Base-by-base conservation (phyloP, 257 asterid genomes). In the Cordia subcordata region DNA sequence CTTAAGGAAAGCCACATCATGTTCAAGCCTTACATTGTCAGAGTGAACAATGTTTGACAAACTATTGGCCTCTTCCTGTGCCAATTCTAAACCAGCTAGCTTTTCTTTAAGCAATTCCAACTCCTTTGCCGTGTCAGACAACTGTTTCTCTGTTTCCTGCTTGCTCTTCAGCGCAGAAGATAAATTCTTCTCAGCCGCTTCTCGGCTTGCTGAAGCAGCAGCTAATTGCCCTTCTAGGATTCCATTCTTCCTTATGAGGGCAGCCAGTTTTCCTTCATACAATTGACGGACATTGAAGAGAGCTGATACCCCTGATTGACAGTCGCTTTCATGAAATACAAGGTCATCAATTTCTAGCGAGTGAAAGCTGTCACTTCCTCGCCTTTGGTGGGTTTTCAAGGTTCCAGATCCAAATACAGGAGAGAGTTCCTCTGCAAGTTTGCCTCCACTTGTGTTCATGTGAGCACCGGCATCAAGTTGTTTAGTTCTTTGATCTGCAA, bases 1-100 rank as follows among this genome's bases (percentile, higher is more conserved):
- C 79, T 89, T 88, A 0, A 86, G 94, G 73, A 86, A 93, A 72
- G 99, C 97, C 69, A 89, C 90, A 10, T 93, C 97, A 58, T 89
- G 99, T 78, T 93, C 99, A 38, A 93, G 97, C 75, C 97, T 77
- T 17, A 89, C 96, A 42, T 89, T 93, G 72, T 93, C 99, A 37
- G 97, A 86, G 75, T 93, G 99, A 64, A 93, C 97, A 14, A 89
- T 89, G 64, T 89, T 93, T 22, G 99, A 80, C 11, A 77, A 77
- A 75, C 82, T 91, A 73, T 85, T 85, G 16, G 96, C 88, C 77
- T 91, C 98, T 38, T 91, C 98, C 63, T 91, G 95, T 15, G 95
- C 95, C 71, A 83, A 51, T 68, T 93, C 97, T 37, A 89, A 68
- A 58, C 86, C 80, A 27, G 85, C 68, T 58, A 93, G 75, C 79